Evolutionary conservation across 164 flowering plant species (phyloP).

Genomic region (Hamamelis virginiana): DNA sequence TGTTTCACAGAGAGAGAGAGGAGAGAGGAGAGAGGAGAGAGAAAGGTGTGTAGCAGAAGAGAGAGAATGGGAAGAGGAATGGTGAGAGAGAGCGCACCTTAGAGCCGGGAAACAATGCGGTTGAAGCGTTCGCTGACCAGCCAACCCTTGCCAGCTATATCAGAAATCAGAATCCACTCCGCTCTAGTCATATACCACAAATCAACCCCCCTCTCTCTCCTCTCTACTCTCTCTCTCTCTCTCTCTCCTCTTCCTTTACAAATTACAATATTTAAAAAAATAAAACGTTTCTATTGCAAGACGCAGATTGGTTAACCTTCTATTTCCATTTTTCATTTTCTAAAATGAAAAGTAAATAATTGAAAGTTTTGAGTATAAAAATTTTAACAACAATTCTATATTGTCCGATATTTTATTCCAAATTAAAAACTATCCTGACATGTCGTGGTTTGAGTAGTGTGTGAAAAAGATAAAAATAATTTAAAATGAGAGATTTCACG

Average conservation of each 20-base stretch:
- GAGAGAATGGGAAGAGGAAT: not conserved
- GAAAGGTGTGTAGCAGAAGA: constrained; percentile 7
- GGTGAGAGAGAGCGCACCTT: constrained; percentile 12
- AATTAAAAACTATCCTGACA: no score
- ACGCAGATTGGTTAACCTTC: no score
- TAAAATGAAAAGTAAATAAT: no score
- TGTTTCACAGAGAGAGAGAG: not conserved
- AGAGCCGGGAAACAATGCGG: constrained; percentile 26
- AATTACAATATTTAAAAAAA: no score
- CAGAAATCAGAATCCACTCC: not conserved
- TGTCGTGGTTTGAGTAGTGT: no score
- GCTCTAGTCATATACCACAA: constrained; percentile 3
- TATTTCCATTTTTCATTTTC: no score
- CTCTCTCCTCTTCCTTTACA: not conserved
- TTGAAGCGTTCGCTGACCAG: constrained; percentile 38
- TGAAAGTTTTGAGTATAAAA: no score
- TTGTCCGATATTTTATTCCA: no score
- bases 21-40: constrained; percentile 11
- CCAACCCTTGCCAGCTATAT: constrained; percentile 26
- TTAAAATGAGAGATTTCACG: no score
- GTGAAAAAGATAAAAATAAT: no score
- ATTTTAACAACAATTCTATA: no score
- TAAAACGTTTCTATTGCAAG: no score
- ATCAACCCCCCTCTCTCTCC: not conserved
- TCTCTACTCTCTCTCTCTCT: not conserved